A percentile compares a stretch with the other conserved stretches of the same genome.
Conservation (phyloP, 805 yeast species). For the Wickerhamomyces alni region DNA sequence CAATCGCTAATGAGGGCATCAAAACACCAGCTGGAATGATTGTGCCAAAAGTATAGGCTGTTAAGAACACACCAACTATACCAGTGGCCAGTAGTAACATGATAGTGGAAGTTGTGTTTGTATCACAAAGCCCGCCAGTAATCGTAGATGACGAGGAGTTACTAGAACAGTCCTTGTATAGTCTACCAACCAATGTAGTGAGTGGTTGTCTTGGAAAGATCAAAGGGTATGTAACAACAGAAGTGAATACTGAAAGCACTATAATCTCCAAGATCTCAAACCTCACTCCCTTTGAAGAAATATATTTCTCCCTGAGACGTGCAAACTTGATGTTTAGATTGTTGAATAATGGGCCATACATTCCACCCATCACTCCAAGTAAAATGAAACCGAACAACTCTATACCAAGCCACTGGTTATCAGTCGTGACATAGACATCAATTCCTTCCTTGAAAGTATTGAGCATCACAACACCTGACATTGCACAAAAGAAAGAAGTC, state of each 20-base stretch:
- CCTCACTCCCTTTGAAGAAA: conserved; percentile 16
- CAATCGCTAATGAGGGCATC: conserved; percentile 58
- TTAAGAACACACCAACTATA: conserved; percentile 49
- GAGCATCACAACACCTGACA: conserved; percentile 60
- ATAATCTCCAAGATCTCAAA: conserved; percentile 44
- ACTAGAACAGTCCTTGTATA: conserved; percentile 61
- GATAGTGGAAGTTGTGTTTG: conserved; percentile 3
- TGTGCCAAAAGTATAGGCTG: conserved; percentile 66
- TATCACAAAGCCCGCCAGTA: conserved; percentile 23
- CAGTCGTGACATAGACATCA: conserved; percentile 60
- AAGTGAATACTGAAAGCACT: conserved; percentile 42
- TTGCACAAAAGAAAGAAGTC: conserved; percentile 79
- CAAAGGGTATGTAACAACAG: conserved; percentile 49
- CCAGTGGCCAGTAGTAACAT: conserved; percentile 14
- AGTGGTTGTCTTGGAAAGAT: conserved; percentile 49
- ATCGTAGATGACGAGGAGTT: conserved; percentile 7
- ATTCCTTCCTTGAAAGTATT: conserved; percentile 40
- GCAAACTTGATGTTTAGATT: conserved; percentile 41
- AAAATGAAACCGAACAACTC: conserved; percentile 70
- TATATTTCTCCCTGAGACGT: conserved; percentile 21
- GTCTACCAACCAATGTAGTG: conserved; percentile 46
- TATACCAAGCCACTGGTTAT: conserved; percentile 65
- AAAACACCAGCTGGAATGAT: conserved; percentile 64
- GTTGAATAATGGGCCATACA: conserved; percentile 51
- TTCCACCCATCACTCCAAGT: conserved; percentile 67